These are phyloP conservation scores for Euryodendron excelsum DNA, from an alignment of 148 eudicot genomes.

Conservation along the genomic window DNA sequence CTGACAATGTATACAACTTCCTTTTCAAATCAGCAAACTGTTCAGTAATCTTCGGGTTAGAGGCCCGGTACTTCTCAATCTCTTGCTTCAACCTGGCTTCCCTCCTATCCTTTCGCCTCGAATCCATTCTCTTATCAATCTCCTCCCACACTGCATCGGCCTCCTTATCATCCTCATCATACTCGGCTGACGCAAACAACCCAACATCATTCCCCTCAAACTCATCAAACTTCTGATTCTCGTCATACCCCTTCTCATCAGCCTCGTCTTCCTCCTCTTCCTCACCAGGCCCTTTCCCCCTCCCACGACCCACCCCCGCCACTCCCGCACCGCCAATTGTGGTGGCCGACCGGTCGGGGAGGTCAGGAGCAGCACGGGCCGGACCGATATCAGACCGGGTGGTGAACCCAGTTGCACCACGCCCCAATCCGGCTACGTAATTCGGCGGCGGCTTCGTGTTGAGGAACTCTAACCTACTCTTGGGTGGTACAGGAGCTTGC, in stretches of 20 bases:
- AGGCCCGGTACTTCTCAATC: constrained; percentile 83
- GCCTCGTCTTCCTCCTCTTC: constrained; percentile 67
- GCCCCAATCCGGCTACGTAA: constrained; percentile 91
- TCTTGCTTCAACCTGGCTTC: constrained; percentile 85
- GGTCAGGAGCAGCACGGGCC: constrained; percentile 85
- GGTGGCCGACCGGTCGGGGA: constrained; percentile 60
- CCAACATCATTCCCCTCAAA: constrained; percentile 98
- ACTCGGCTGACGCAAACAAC: constrained; percentile 80
- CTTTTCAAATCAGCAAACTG: constrained; percentile 93
- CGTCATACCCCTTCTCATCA: constrained; percentile 84
- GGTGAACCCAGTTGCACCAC: constrained; percentile 86
- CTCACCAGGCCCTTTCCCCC: constrained; percentile 54
- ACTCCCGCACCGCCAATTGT: constrained; percentile 51
- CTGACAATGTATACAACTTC: constrained; percentile 59
- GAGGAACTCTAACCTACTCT: constrained; percentile 57
- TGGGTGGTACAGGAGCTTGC: constrained; percentile 69
- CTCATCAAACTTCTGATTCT: constrained; percentile 97
- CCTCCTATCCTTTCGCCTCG: constrained; percentile 79
- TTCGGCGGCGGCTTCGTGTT: constrained; percentile 73
- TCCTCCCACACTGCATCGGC: constrained; percentile 89
- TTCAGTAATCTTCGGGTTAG: constrained; percentile 85
- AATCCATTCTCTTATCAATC: constrained; percentile 81
- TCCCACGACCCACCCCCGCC: constrained; percentile 53
- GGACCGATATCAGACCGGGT: constrained; percentile 98
- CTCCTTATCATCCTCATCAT: constrained; percentile 90